Base-by-base conservation (phyloP, 768 basidiomycete species). In the Phaffia tasmanica region DNA sequence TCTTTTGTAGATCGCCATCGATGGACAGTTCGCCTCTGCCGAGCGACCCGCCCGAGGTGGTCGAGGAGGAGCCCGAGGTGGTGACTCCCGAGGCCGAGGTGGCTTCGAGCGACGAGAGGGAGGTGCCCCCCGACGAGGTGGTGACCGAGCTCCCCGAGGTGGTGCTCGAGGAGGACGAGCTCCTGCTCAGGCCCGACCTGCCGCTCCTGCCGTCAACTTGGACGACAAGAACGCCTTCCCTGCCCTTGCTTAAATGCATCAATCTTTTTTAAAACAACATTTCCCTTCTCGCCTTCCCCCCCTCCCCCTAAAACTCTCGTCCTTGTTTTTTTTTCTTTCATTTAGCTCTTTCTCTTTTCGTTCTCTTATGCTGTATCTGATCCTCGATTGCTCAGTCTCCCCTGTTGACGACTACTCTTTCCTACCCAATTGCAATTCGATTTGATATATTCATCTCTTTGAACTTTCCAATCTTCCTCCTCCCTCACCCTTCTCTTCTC, bases 161-260 rank as follows among this genome's bases (percentile, higher is more conserved):
- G 55, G 42, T 47, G 56, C 47, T 51, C 49, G 55, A 23, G 55
- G 50, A 32, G 35, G 64, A 65, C 30, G 64, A 49, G 64, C 47
- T n/a, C 56, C 64, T 46, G 61, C 67, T 57, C 56, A 61, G 35
- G 46, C 62, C 46, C 50, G 62, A 19, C 60, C 59, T 54, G 50
- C 65, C 54, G 46, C 60, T 56, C 56, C 62, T 48, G 46, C 57
- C 18, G 67, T 62, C 62, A 62, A 68, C 57, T 46, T 68, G 21
- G 54, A 56, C 56, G 67, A 68, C 62, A 62, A 55, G 27, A 58
- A 56, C 27, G 67, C 67, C 25, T 68, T 68, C 67, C 67, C 67
- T 46, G 57, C 62, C 49, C 62, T 68, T n/a, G 56, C 55, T 23
- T 63, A 63, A n/a, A n/a, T n/a, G n/a, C n/a, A n/a, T n/a, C n/a